These are phyloP conservation scores for Mycena belliarum DNA, from an alignment of 768 basidiomycete genomes.

Conservation along the genomic window DNA sequence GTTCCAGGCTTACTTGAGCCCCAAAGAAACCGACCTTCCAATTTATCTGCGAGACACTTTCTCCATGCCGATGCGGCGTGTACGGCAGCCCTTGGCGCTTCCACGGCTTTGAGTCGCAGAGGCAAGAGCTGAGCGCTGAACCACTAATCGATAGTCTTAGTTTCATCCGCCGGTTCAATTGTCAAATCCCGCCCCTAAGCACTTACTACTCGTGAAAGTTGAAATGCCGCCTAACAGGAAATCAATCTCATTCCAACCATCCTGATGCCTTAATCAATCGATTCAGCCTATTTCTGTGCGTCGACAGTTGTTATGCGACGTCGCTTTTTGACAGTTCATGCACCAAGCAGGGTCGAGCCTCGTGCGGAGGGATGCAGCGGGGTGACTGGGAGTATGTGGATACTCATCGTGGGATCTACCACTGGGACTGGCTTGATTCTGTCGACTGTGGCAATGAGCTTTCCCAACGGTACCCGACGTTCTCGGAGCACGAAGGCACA, in stretches of 20 bases:
- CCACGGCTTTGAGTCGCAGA: background rate
- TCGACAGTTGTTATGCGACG: conserved; percentile 13
- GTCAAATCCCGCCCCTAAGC: too few species aligned
- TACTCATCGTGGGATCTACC: background rate
- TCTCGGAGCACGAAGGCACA: conserved; percentile 8
- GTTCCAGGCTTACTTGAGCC: too few species aligned
- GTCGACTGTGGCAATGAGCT: background rate
- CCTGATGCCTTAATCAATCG: conserved; percentile 7
- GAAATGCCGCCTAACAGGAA: background rate
- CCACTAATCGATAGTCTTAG: background rate
- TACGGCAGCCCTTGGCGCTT: background rate
- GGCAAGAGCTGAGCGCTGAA: conserved; percentile 2
- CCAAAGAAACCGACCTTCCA: too few species aligned
- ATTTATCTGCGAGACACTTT: too few species aligned
- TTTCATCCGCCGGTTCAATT: background rate
- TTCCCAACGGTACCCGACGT: background rate
- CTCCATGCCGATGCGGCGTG: background rate
- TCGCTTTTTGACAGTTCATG: conserved; percentile 16
- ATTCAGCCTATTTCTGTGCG: conserved; percentile 3
- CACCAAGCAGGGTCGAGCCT: background rate
- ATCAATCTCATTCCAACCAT: conserved; percentile 14
- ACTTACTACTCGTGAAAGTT: too few species aligned
- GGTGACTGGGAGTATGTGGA: background rate
- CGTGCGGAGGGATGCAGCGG: background rate
- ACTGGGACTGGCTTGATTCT: conserved; percentile 4